Percentiles rank a stretch among this genome's conserved stretches.
Conservation (phyloP, 495 filamentous ascomycete species). For the Talaromyces trachyspermus region DNA sequence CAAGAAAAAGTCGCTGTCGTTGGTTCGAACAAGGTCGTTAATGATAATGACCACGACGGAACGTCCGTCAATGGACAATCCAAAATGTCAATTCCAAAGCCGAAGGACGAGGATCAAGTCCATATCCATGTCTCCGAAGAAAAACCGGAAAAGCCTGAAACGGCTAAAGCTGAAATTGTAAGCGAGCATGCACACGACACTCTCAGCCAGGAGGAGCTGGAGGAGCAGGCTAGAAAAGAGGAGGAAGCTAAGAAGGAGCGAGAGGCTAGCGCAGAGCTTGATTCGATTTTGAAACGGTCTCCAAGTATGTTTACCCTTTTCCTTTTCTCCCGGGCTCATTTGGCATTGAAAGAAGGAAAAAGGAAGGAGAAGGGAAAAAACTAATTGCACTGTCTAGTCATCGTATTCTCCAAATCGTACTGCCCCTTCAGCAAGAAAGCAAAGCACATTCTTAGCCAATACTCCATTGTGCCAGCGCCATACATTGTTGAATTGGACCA, state of each 20-base stretch:
- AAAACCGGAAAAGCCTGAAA: slow-evolving; percentile 12
- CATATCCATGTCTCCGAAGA: slow-evolving; percentile 12
- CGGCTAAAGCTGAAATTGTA: not conserved
- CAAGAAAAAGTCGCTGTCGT: slow-evolving; percentile 45
- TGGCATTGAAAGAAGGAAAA: no score
- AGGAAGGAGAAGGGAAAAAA: no score
- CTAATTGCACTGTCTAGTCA: slow-evolving; percentile 52
- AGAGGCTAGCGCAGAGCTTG: slow-evolving; percentile 52
- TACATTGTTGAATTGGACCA: slow-evolving; percentile 87
- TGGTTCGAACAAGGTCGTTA: slow-evolving; percentile 17
- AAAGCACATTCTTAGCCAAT: slow-evolving; percentile 72
- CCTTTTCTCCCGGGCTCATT: no score
- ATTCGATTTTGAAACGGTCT: slow-evolving; percentile 68
- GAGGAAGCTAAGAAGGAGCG: slow-evolving; percentile 21
- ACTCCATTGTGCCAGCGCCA: slow-evolving; percentile 72
- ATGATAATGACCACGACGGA: slow-evolving; percentile 29
- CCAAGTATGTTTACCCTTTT: slow-evolving; percentile 58
- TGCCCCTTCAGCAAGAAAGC: slow-evolving; percentile 79
- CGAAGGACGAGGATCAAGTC: slow-evolving; percentile 20
- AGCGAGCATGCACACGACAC: not conserved
- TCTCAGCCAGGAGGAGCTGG: not conserved
- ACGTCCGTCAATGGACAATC: slow-evolving; percentile 62
- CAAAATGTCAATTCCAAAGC: slow-evolving; percentile 45
- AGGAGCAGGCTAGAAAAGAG: slow-evolving; percentile 14
- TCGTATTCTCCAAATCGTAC: slow-evolving; percentile 93